A percentile compares a stretch with the other conserved stretches of the same genome.
These are phyloP conservation scores for Groenewaldozyma auringiensis DNA, from an alignment of 1,139 yeast genomes.

Conservation along the genomic window DNA sequence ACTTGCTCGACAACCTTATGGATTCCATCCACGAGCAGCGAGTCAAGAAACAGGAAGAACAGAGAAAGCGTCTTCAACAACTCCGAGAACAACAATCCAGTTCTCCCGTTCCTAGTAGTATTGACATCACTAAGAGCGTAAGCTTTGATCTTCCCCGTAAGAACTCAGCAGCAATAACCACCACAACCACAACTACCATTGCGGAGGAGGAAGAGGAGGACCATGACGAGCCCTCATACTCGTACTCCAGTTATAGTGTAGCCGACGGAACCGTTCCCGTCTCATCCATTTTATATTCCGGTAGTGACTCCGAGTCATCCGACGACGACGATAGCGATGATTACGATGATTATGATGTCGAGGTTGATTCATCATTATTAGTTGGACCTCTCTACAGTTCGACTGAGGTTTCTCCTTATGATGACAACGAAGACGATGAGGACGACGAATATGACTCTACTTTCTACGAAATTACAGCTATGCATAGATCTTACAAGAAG, in stretches of 20 bases:
- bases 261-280: slow-evolving; percentile 3
- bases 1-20: slow-evolving; percentile 62
- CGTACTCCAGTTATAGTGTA: slow-evolving; percentile 1
- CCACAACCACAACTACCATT: not conserved
- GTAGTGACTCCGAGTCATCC: slow-evolving; percentile 8
- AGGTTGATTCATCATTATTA: not conserved
- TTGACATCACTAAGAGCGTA: slow-evolving; percentile 5
- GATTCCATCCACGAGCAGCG: slow-evolving; percentile 32
- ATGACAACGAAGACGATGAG: slow-evolving; percentile 6
- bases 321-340: slow-evolving; percentile 10
- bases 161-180: slow-evolving; percentile 4
- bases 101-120: too few relatives aligned
- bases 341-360: slow-evolving; percentile 10
- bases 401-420: slow-evolving; percentile 4
- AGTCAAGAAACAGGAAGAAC: too few relatives aligned
- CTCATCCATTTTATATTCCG: slow-evolving; percentile 5
- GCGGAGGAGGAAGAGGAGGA: slow-evolving; percentile 4
- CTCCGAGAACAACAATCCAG: too few relatives aligned
- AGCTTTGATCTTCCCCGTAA: slow-evolving; percentile 2
- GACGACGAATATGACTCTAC: slow-evolving; percentile 9
- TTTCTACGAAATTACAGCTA: slow-evolving; percentile 9
- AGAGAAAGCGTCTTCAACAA: too few relatives aligned
- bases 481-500: slow-evolving; percentile 11
- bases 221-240: slow-evolving; percentile 5
- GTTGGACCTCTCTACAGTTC: not conserved